Conservation (phyloP, 164 flowering plant genomes). For the Liquidambar formosana region DNA sequence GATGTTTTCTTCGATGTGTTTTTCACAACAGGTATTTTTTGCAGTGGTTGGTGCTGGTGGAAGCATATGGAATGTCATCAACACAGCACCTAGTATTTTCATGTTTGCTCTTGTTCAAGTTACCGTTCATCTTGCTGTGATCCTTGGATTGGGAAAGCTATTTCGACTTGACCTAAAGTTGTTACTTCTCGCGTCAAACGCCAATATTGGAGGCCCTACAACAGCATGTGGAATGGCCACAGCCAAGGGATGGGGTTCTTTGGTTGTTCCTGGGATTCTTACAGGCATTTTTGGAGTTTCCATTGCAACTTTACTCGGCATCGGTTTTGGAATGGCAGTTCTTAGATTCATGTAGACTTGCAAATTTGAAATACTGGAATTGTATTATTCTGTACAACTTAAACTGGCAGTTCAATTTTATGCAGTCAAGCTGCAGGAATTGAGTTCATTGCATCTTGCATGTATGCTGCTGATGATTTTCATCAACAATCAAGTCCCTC, state of each 20-base stretch:
- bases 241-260: slow-evolving; percentile 83
- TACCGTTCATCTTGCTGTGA: slow-evolving; percentile 63
- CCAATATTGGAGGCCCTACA: slow-evolving; percentile 94
- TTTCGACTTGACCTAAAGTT: slow-evolving; percentile 57
- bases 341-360: slow-evolving; percentile 50
- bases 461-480: neutral
- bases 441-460: neutral
- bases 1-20: neutral
- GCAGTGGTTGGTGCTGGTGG: slow-evolving; percentile 88
- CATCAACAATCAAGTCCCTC: too few relatives aligned
- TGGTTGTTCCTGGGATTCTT: slow-evolving; percentile 82
- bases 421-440: neutral
- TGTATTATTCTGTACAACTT: neutral
- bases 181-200: slow-evolving; percentile 86
- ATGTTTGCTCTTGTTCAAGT: slow-evolving; percentile 79
- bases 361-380: neutral
- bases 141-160: slow-evolving; percentile 78
- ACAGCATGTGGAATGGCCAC: slow-evolving; percentile 97
- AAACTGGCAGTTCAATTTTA: neutral
- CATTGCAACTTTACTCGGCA: slow-evolving; percentile 87
- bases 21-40: slow-evolving; percentile 67
- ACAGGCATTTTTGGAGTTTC: slow-evolving; percentile 85
- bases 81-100: slow-evolving; percentile 82
- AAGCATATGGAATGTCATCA: slow-evolving; percentile 72
- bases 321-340: slow-evolving; percentile 66